Evolutionary conservation across 495 filamentous ascomycete species (phyloP), one percentile per base, ranked within the genome.

Genomic region (Penicillium angulare): DNA sequence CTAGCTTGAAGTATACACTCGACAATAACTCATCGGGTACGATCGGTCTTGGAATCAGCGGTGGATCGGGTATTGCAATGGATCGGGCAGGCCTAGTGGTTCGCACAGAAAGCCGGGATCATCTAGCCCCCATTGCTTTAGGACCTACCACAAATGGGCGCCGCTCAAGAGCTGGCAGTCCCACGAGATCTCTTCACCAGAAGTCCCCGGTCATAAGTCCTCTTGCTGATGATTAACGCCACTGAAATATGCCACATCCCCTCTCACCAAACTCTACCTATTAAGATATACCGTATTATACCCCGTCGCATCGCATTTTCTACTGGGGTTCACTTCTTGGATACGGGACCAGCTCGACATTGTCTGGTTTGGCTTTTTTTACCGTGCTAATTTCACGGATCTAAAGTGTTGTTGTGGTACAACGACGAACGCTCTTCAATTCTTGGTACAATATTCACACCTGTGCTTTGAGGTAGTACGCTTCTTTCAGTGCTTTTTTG

Each of bases 41-140:
- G 1, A 68, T 70, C 36, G 73, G 73, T 50, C 57, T 82, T 35
- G 77, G 76, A 5, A 78, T 77, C 54, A 68, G 66, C 9, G 73
- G 76, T 7, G 68, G 74, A 12, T 64, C 68, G 1, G 67, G 66
- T 10, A 82, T 77, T 55, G 76, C 82, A 0, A 84, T 92, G 57
- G 86, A 89, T 52, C 75, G 88, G 43, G 84, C 79, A 35, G 89
- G 90, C 26, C 64, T 95, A 51, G 86, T 87, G 26, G 81, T 87
- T 3, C 74, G 90, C 55, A 89, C 87, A 1, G 91, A 93, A 61
- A 93, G 89, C 62, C 75, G 88, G 43, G 92, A 96, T 61, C 79
- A 88, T 52, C 64, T 87, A 44, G 64, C 72, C 22, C 72, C 73
- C 8, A 53, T 75, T 18, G 67, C 71, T 15, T 26, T 75, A 16